Base-by-base conservation (phyloP, 345 rosid species). In the Aquilaria sinensis region DNA sequence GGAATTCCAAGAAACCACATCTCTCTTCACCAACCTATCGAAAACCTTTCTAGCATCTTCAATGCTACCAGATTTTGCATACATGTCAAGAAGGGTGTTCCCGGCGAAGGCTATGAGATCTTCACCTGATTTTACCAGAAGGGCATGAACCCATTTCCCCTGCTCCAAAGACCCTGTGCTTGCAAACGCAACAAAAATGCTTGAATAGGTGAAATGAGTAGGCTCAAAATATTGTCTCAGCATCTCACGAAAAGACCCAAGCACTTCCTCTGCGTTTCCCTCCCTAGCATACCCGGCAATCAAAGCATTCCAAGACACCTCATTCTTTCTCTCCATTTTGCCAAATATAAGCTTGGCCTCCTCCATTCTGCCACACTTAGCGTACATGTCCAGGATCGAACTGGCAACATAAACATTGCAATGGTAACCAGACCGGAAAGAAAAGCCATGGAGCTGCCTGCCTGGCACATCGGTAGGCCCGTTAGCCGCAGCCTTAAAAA, bases 251-350 rank as follows among this genome's bases (percentile, higher is more conserved):
- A 81, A 75, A 41, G 71, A 62, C 31, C 9, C 3, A 51, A 81
- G 74, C 50, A 79, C 84, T 5, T 57, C 33, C 48, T 77, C 81
- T n/a, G 67, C 67, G 16, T 81, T 70, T 11, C 79, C 77, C 47
- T 73, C 74, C 77, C 79, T 74, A 15, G 82, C 77, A 61, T 77
- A 67, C 16, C 77, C 84, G 34, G 76, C 85, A 62, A 84, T 81
- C 76, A 84, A 53, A 65, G 85, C 78, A 77, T 77, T 84, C 82
- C 84, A 81, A n/a, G 89, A 81, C 34, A 84, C 89, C 48, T 76
- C 83, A 57, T 78, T 84, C 68, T 63, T 81, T 58, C 68, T 53
- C 34, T 41, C 64, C 41, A 79, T 53, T 10, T 48, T 53, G 48
- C 72, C 66, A 68, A 84, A 79, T 37, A 77, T 47, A 13, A 62